Evolutionary conservation across 768 basidiomycete genomes (phyloP).

Genomic region (Gelatoporia subvermispora): DNA sequence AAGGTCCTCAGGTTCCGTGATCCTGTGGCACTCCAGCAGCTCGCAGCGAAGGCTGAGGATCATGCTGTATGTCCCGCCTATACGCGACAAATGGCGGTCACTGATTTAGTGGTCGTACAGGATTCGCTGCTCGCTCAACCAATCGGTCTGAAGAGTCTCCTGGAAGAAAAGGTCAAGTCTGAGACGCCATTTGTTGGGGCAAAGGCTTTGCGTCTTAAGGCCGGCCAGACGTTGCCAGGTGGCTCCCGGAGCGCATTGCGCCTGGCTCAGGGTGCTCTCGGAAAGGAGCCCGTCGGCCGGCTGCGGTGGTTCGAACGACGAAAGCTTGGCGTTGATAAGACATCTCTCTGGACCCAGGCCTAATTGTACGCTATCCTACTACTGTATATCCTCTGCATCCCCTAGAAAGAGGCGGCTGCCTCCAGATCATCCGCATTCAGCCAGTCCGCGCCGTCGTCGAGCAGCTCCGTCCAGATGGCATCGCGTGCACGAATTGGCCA

Average conservation of each 20-base stretch:
- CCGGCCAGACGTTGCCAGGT: slow-evolving; percentile 56
- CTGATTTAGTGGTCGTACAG: slow-evolving; percentile 30
- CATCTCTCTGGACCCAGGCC: slow-evolving; percentile 17
- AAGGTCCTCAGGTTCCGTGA: slow-evolving; percentile 64
- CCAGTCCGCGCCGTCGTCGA: slow-evolving; percentile 44
- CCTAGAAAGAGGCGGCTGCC: slow-evolving; percentile 5
- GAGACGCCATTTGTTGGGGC: slow-evolving; percentile 8
- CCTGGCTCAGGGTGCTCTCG: slow-evolving; percentile 46
- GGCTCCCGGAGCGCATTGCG: slow-evolving; percentile 51
- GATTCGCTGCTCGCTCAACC: slow-evolving; percentile 67
- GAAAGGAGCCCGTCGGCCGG: slow-evolving; percentile 12
- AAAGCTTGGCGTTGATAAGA: slow-evolving; percentile 27
- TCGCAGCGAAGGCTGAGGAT: slow-evolving; percentile 53
- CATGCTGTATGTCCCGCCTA: slow-evolving; percentile 53
- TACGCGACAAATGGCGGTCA: slow-evolving; percentile 6
- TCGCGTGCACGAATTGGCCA: slow-evolving; percentile 41
- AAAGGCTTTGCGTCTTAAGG: slow-evolving; percentile 22
- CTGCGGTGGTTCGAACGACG: slow-evolving; percentile 21
- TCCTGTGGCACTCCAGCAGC: slow-evolving; percentile 36
- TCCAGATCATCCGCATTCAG: slow-evolving; percentile 45
- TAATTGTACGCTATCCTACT: slow-evolving; percentile 13
- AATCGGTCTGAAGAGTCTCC: slow-evolving; percentile 41
- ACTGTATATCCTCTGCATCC: slow-evolving; percentile 1
- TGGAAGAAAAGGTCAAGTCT: slow-evolving; percentile 31
- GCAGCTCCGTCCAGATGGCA: slow-evolving; percentile 39